Conservation (phyloP, 2,329 filamentous ascomycete genomes). For the Penicillium sp. region DNA sequence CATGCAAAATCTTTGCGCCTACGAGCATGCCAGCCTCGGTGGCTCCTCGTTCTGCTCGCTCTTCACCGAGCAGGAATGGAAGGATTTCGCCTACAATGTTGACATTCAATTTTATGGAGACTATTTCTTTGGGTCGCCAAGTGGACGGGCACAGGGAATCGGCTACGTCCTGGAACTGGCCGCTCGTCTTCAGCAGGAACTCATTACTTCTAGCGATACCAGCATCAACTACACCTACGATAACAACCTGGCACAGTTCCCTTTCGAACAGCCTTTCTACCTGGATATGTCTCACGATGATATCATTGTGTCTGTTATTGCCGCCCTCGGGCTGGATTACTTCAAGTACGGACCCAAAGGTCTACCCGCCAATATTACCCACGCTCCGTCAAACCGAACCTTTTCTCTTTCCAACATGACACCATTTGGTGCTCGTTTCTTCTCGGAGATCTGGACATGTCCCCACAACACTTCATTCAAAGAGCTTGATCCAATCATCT, state of each 20-base stretch:
- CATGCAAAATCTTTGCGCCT: constrained; percentile 51
- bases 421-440: constrained; percentile 50
- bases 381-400: constrained; percentile 40
- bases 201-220: constrained; percentile 45
- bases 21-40: constrained; percentile 48
- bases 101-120: constrained; percentile 48
- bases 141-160: constrained; percentile 48
- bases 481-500: constrained; percentile 31
- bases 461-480: constrained; percentile 19
- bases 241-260: constrained; percentile 43
- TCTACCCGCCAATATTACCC: constrained; percentile 21
- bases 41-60: constrained; percentile 48
- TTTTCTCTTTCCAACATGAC: constrained; percentile 49
- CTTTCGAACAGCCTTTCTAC: constrained; percentile 46
- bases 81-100: constrained; percentile 48
- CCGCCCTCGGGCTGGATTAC: constrained; percentile 51
- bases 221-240: constrained; percentile 49
- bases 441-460: constrained; percentile 54
- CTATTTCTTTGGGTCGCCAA: constrained; percentile 45
- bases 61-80: constrained; percentile 52
- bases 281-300: constrained; percentile 52
- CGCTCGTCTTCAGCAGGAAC: constrained; percentile 43
- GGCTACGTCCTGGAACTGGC: constrained; percentile 50
- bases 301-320: constrained; percentile 46
- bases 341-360: constrained; percentile 34